Conservation (phyloP, 129 eudicot genomes). For the Solidago caesia region DNA sequence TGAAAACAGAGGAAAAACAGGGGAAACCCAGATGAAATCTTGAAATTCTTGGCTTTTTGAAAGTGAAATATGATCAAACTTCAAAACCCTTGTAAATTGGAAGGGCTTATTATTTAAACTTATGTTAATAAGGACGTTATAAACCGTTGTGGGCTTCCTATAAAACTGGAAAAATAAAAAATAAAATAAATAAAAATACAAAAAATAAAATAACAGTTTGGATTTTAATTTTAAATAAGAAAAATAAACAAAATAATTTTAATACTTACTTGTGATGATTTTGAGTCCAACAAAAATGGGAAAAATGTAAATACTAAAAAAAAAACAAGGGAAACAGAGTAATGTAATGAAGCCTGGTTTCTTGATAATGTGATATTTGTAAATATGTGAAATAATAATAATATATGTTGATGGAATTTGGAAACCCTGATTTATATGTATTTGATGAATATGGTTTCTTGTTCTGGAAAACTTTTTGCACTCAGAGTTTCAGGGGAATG, state of each 20-base stretch:
- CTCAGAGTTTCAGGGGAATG: background rate
- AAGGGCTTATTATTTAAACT: background rate
- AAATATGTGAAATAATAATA: background rate
- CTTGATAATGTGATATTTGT: background rate
- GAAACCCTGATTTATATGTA: background rate
- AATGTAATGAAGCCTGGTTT: background rate
- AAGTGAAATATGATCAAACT: background rate
- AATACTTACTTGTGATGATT: background rate
- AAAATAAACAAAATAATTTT: background rate
- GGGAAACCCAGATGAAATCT: background rate
- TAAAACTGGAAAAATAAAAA: slow-evolving; percentile 2
- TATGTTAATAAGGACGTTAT: slow-evolving; percentile 1
- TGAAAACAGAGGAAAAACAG: background rate
- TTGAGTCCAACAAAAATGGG: background rate
- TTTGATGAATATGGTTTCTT: background rate
- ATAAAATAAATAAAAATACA: background rate
- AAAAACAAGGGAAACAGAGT: slow-evolving; percentile 19
- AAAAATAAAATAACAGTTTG: slow-evolving; percentile 17
- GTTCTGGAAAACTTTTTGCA: too few relatives aligned
- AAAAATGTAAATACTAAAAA: background rate
- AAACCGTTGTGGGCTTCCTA: slow-evolving; percentile 13
- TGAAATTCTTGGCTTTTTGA: background rate
- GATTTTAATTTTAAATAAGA: background rate
- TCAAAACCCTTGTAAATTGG: slow-evolving; percentile 10
- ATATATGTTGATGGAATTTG: background rate